These are phyloP conservation scores for Carallia brachiata DNA, from an alignment of 345 rosid genomes.

Conservation along the genomic window DNA sequence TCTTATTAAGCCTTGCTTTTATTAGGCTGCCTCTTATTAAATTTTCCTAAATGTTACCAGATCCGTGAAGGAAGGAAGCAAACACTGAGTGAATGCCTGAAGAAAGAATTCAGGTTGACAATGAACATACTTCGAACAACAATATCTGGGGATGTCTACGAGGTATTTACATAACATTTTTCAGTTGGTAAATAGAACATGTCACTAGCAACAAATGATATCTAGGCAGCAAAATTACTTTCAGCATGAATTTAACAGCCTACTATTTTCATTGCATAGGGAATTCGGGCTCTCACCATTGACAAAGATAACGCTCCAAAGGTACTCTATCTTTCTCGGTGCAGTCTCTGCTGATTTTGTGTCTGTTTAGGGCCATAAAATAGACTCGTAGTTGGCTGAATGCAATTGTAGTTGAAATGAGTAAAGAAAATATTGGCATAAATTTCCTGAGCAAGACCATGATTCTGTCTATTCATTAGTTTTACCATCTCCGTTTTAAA, in stretches of 20 bases:
- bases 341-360: not conserved
- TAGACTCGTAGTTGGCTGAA: not conserved
- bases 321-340: constrained; percentile 33
- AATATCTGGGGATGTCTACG: constrained; percentile 77
- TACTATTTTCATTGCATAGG: constrained; percentile 38
- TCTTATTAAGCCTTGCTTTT: no score
- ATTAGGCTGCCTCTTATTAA: not conserved
- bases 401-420: not conserved
- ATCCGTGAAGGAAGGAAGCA: constrained; percentile 85
- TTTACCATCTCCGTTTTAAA: not conserved
- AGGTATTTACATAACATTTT: constrained; percentile 39
- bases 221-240: not conserved
- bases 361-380: not conserved
- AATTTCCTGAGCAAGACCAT: not conserved
- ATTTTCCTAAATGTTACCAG: constrained; percentile 31
- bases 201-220: not conserved
- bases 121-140: constrained; percentile 55
- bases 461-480: not conserved
- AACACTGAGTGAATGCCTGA: constrained; percentile 61
- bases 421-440: not conserved
- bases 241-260: constrained; percentile 9
- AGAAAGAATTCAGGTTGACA: constrained; percentile 82
- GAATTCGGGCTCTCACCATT: constrained; percentile 82
- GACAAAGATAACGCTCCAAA: constrained; percentile 94
- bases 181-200: not conserved